Evolutionary conservation across 768 basidiomycete species (phyloP).

Genomic region (Boletus reticulatus): DNA sequence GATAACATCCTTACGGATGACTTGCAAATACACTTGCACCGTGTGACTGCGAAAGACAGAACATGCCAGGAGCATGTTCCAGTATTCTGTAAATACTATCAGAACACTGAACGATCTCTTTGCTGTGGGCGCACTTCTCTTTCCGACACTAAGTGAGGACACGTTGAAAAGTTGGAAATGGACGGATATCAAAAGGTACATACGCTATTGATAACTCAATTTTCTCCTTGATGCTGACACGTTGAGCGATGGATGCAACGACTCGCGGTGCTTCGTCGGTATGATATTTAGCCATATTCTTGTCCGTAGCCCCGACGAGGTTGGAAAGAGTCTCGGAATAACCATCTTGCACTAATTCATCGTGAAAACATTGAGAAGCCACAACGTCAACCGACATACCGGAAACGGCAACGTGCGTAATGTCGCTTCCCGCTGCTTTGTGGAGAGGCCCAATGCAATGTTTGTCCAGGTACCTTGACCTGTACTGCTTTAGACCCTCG

Average conservation of each 20-base stretch:
- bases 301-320: neutral
- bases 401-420: conserved; percentile 6
- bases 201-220: conserved; percentile 13
- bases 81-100: conserved; percentile 5
- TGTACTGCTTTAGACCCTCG: neutral
- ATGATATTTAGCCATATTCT: conserved; percentile 6
- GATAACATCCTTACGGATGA: conserved; percentile 8
- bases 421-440: neutral
- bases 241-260: conserved; percentile 15
- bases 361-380: neutral
- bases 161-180: neutral
- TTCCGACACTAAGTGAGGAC: conserved; percentile 3
- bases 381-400: neutral
- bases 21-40: conserved; percentile 8
- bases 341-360: neutral
- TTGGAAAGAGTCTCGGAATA: conserved; percentile 1
- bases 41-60: conserved; percentile 3
- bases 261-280: conserved; percentile 8
- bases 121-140: conserved; percentile 2
- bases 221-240: conserved; percentile 15
- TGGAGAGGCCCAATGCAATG: conserved; percentile 3
- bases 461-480: neutral
- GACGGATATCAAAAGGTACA: neutral
- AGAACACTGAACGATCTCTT: neutral
- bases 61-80: conserved; percentile 5